phyloP scores from a whole-genome alignment of 768 basidiomycete species.

The Leucocoprinus sp. region DNA sequence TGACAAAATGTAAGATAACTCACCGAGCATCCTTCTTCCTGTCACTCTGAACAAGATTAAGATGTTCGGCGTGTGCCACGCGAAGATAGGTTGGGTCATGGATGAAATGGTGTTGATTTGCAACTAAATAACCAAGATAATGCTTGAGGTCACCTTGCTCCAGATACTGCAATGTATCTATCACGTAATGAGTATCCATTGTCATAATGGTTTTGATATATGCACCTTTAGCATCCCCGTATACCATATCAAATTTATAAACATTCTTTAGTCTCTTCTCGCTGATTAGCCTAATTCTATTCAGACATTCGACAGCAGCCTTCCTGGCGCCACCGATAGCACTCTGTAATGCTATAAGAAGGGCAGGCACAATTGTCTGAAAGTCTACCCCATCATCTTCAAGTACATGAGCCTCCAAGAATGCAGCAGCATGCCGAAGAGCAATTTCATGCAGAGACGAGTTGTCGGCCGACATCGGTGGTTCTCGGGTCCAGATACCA shows the following conservation, averaged over 20 bases:
- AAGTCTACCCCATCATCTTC: constrained; percentile 59
- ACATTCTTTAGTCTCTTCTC: constrained; percentile 42
- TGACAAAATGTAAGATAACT: constrained; percentile 17
- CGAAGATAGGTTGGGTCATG: constrained; percentile 54
- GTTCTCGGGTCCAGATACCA: constrained; percentile 44
- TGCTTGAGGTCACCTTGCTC: constrained; percentile 53
- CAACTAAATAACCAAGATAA: constrained; percentile 47
- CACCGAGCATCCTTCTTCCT: constrained; percentile 47
- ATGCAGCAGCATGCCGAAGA: constrained; percentile 69
- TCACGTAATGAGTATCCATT: neutral
- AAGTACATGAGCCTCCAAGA: constrained; percentile 63
- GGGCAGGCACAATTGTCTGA: constrained; percentile 65
- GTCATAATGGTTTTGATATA: constrained; percentile 9
- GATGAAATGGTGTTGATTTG: constrained; percentile 44
- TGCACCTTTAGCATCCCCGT: constrained; percentile 54
- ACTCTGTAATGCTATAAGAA: constrained; percentile 55
- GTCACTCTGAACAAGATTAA: constrained; percentile 40
- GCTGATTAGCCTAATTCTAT: constrained; percentile 32
- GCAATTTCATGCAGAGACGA: constrained; percentile 38
- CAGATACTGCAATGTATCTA: constrained; percentile 56
- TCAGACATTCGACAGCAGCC: constrained; percentile 50
- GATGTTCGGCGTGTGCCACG: constrained; percentile 51
- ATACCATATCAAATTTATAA: constrained; percentile 69
- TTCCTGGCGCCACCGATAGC: constrained; percentile 32
- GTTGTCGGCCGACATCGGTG: constrained; percentile 16